Evolutionary conservation across 2,329 filamentous ascomycete genomes (phyloP), one percentile per base, ranked within the genome.

Genomic region (Biscogniauxia mediterranea): DNA sequence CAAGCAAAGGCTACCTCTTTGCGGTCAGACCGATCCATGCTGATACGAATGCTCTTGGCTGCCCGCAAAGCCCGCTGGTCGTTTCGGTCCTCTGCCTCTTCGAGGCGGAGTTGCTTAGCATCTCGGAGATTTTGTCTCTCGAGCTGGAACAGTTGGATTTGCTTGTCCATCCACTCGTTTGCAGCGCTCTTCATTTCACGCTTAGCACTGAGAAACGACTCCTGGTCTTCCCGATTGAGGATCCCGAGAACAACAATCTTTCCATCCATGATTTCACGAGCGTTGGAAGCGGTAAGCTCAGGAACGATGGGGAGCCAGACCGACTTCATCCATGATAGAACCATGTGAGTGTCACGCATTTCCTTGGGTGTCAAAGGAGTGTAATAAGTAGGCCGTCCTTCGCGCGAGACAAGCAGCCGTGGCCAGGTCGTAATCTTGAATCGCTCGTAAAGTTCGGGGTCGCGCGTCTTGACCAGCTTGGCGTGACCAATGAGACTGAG

Each of bases 391-490:
- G 95, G 89, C 52, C 93, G 89, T 9, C 93, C 93, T 73, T 97
- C 93, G 61, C 95, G 85, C 13, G 92, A 91, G 3, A 97, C 95
- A 62, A 99, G 77, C 52, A 99, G 81, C 59, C 94, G 88, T n/a
- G 95, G 95, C 92, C 93, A 98, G 0, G 94, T 98, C 3, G 91
- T 93, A 70, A 99, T 95, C 82, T 96, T 97, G 83, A 93, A 99
- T 60, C 92, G 85, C 53, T 92, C 85, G 62, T 85, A 89, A 61
- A 99, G 81, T 57, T 83, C 83, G 15, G 86, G 82, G 71, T 95
- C 93, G 64, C 89, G 88, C 1, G 93, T 97, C 82, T 96, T 97
- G 69, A 98, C 93, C 57, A 99, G 81, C 75, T 91, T 95, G 26
- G 92, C 95, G 72, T 92, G 93, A 32, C 94, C 95, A 62, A 99